phyloP scores from a whole-genome alignment of 164 flowering plant species.

The Tetracentron sinense region DNA sequence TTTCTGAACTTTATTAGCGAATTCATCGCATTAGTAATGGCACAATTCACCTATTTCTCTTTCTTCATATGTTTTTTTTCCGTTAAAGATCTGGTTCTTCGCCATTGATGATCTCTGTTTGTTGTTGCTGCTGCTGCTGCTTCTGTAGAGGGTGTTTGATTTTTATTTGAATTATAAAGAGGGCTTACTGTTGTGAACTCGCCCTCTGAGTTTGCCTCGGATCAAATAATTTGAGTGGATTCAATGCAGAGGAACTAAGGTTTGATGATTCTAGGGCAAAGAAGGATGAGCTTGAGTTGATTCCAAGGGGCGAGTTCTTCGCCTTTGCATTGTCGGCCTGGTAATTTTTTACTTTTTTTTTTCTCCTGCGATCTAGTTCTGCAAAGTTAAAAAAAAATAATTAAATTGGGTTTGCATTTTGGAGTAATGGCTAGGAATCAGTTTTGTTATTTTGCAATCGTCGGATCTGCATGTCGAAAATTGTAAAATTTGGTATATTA shows the following conservation, averaged over 20 bases:
- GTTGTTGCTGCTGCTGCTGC: background rate
- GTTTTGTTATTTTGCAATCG: background rate
- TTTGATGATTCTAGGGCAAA: slow-evolving; percentile 16
- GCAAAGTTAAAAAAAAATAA: background rate
- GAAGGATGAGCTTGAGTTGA: slow-evolving; percentile 13
- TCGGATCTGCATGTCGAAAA: background rate
- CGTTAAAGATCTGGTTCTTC: slow-evolving; percentile 9
- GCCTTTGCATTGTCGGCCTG: slow-evolving; percentile 20
- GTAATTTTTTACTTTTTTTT: background rate
- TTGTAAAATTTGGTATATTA: background rate
- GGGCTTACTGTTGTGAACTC: slow-evolving; percentile 14
- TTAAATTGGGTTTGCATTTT: background rate
- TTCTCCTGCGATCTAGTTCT: background rate
- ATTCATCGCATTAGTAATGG: background rate
- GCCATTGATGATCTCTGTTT: background rate
- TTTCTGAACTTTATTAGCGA: background rate
- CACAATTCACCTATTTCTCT: background rate
- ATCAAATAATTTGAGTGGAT: background rate
- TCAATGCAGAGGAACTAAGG: slow-evolving; percentile 7
- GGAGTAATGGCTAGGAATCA: background rate
- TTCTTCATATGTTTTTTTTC: background rate
- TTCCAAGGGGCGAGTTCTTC: slow-evolving; percentile 16
- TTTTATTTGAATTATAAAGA: slow-evolving; percentile 1
- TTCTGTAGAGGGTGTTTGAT: background rate
- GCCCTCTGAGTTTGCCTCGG: slow-evolving; percentile 1